These are phyloP conservation scores for Aspergillus heteromorphus DNA, from an alignment of 495 filamentous ascomycete genomes.

Conservation along the genomic window DNA sequence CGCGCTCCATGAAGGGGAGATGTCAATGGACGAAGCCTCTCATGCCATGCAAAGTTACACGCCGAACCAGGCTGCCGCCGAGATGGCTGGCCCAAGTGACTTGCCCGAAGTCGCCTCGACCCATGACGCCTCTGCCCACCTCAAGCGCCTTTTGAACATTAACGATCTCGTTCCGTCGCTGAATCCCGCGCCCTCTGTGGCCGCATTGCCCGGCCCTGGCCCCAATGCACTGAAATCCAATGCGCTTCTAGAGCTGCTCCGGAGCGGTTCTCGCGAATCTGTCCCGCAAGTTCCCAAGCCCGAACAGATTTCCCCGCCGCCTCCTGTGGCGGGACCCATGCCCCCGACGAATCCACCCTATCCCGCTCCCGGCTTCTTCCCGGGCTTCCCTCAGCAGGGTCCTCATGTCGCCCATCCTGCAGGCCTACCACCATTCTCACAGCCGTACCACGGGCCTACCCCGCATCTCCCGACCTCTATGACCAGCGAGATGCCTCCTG, in stretches of 20 bases:
- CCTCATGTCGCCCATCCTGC: slow-evolving; percentile 19
- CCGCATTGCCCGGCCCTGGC: slow-evolving; percentile 9
- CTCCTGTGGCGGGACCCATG: slow-evolving; percentile 20
- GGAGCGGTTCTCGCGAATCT: slow-evolving; percentile 38
- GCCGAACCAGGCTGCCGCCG: slow-evolving; percentile 11
- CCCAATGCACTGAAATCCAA: slow-evolving; percentile 39
- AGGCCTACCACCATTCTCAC: slow-evolving; percentile 21
- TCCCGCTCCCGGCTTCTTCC: slow-evolving; percentile 32
- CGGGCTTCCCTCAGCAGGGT: slow-evolving; percentile 32
- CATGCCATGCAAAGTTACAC: slow-evolving; percentile 12
- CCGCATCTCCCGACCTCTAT: slow-evolving; percentile 8
- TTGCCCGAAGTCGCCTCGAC: slow-evolving; percentile 33
- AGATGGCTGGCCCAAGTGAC: slow-evolving; percentile 32
- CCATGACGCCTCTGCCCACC: slow-evolving; percentile 53
- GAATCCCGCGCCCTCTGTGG: slow-evolving; percentile 3
- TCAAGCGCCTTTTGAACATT: slow-evolving; percentile 61
- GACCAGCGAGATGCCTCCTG: slow-evolving; percentile 6
- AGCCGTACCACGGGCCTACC: slow-evolving; percentile 13
- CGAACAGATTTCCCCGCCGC: slow-evolving; percentile 35
- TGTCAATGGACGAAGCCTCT: slow-evolving; percentile 33
- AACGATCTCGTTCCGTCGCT: slow-evolving; percentile 30
- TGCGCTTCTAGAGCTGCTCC: slow-evolving; percentile 56
- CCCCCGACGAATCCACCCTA: slow-evolving; percentile 43
- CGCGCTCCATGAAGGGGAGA: slow-evolving; percentile 27
- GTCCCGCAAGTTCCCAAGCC: slow-evolving; percentile 28